Percentiles rank a stretch among this genome's conserved stretches.
Conservation (phyloP, 257 asterid species). For the Rauvolfia tetraphylla region DNA sequence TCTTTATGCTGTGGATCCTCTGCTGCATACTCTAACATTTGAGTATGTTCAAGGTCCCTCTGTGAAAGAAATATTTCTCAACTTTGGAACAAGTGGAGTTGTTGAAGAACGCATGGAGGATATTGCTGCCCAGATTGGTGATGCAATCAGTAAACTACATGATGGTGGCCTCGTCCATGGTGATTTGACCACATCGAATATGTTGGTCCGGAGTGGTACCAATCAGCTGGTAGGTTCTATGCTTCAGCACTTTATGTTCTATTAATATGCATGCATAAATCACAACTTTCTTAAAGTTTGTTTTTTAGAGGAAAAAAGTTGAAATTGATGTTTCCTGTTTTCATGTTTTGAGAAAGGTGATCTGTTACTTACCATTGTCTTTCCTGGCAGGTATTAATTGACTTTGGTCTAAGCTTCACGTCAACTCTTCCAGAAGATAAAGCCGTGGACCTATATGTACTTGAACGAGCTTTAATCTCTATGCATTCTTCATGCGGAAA, state of each 20-base stretch:
- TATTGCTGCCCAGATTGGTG: constrained; percentile 81
- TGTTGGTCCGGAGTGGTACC: constrained; percentile 53
- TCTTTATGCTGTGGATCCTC: constrained; percentile 74
- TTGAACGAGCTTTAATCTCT: constrained; percentile 89
- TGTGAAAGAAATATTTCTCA: constrained; percentile 78
- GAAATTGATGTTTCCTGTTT: too few relatives aligned
- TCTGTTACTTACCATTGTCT: constrained; percentile 2
- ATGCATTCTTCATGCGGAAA: constrained; percentile 98
- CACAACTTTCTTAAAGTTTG: background rate
- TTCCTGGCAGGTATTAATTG: constrained; percentile 66
- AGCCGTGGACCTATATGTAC: constrained; percentile 94
- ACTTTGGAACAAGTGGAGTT: constrained; percentile 62
- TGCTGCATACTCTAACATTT: constrained; percentile 61
- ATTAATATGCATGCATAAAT: background rate
- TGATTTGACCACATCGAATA: constrained; percentile 96
- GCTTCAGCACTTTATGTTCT: constrained; percentile 2
- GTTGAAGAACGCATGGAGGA: constrained; percentile 60
- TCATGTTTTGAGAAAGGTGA: background rate
- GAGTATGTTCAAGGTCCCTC: constrained; percentile 82
- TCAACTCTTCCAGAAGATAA: constrained; percentile 95
- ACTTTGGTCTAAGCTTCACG: constrained; percentile 92
- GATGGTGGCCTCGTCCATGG: constrained; percentile 96
- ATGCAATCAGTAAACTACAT: constrained; percentile 73
- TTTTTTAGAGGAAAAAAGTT: background rate
- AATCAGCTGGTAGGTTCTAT: constrained; percentile 63